phyloP scores from a whole-genome alignment of 345 rosid genomes.

The Brassica rapa region DNA sequence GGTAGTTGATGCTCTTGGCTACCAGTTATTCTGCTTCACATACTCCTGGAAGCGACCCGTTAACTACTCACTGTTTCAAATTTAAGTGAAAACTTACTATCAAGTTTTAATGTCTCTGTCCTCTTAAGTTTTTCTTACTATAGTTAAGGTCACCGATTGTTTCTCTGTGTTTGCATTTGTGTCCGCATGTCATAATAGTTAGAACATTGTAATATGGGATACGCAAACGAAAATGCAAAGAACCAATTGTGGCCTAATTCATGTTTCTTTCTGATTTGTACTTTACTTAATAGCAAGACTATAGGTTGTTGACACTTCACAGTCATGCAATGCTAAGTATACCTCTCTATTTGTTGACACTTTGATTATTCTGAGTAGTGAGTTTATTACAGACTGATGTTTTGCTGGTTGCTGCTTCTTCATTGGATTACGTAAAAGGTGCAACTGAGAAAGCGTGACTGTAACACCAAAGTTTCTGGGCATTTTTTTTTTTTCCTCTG shows the following conservation, averaged over 20 bases:
- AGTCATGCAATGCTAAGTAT: slow-evolving; percentile 7
- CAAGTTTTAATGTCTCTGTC: slow-evolving; percentile 6
- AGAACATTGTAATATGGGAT: slow-evolving; percentile 11
- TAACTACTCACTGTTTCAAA: slow-evolving; percentile 1
- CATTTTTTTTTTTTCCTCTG: not conserved
- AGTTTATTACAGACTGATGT: not conserved
- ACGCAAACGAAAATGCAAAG: slow-evolving; percentile 8
- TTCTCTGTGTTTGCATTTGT: not conserved
- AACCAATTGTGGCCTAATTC: not conserved
- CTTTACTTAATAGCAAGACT: not conserved
- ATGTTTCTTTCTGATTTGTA: not conserved
- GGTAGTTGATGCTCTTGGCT: not conserved
- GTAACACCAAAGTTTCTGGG: slow-evolving; percentile 4
- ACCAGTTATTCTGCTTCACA: not conserved
- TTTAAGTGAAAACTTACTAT: slow-evolving; percentile 11
- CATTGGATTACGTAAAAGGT: not conserved
- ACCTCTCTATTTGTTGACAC: slow-evolving; percentile 14
- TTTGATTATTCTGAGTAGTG: slow-evolving; percentile 9
- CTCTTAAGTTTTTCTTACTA: slow-evolving; percentile 5
- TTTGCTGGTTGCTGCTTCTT: slow-evolving; percentile 11
- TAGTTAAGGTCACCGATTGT: not conserved
- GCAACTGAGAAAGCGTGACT: slow-evolving; percentile 1
- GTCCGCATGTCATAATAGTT: not conserved
- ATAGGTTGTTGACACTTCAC: slow-evolving; percentile 4
- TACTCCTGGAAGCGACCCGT: slow-evolving; percentile 2